Base-by-base conservation (phyloP, 257 asterid species). In the Avicennia marina region DNA sequence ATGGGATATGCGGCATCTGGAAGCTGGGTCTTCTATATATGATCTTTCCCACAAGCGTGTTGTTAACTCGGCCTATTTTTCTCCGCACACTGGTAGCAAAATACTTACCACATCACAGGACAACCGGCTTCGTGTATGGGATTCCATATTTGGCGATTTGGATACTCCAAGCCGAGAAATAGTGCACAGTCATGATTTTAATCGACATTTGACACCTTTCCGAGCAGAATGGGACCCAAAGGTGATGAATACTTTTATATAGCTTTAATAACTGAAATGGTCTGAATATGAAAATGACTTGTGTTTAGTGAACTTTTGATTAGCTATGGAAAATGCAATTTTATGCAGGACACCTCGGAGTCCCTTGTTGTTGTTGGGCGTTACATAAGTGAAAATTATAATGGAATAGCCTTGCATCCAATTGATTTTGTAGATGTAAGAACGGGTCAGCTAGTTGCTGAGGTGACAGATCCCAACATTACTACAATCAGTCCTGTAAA, bases 201-300 rank as follows among this genome's bases (percentile, higher is more conserved):
- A 91, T 62, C 76, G 98, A 11, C 95, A 91, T 65, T 78, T 91
- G 68, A 91, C 97, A 2, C 83, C 95, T 61, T 91, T 91, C 70
- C 81, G 82, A 65, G 98, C 98, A 13, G 95, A 91, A 66, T 91
- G 97, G 98, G 97, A 91, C 51, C 95, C 95, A 25, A 91, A 91
- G 96, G 98, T 82, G 58, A 65, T 41, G 12, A 38, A 10, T 21
- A 2, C 63, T 31, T 40, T 7, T 26, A 21, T 62, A 44, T 48
- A 24, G 31, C 62, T 53, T 65, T 69, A 42, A 19, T 36, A n/a
- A 2, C 51, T 20, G 27, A 7, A 52, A 8, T 20, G n/a, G 15
- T 15, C 26, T 8, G 10, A 25, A 4, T 29, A 25, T 38, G 54
- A 11, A 50, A 31, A 47, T 42, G 49, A 40, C n/a, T 47, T 31